These are phyloP conservation scores for Oryza glaberrima DNA, from an alignment of 176 grass and related monocot genomes.

Conservation along the genomic window DNA sequence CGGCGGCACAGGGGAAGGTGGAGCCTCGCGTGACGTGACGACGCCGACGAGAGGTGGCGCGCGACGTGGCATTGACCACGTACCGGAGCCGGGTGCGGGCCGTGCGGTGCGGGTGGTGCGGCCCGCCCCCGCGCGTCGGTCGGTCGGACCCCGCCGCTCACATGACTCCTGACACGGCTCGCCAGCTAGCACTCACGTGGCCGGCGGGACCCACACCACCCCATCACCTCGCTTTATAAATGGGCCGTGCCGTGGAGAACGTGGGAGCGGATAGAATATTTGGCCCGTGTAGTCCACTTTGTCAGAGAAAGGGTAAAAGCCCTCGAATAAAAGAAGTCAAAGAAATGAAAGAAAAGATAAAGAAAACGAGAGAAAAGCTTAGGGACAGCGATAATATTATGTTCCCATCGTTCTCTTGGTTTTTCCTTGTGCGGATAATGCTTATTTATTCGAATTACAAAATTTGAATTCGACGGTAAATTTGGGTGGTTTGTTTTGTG, in stretches of 20 bases:
- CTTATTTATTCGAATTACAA: background rate
- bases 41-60: background rate
- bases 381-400: no score
- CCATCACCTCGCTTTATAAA: constrained; percentile 26
- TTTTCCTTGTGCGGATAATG: background rate
- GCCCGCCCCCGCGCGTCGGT: background rate
- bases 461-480: background rate
- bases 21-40: background rate
- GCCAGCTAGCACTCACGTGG: constrained; percentile 41
- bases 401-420: background rate
- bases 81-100: background rate
- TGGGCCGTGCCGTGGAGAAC: constrained; percentile 35
- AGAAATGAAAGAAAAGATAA: background rate
- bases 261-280: constrained; percentile 30
- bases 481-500: background rate
- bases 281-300: constrained; percentile 1
- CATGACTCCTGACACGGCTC: constrained; percentile 49
- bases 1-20: background rate
- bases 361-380: no score
- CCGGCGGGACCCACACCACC: background rate
- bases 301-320: background rate
- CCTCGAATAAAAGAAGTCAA: background rate
- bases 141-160: background rate
- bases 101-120: no score
- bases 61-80: constrained; percentile 41